Base-by-base conservation (phyloP, 345 rosid species). In the Luvunga scandens region DNA sequence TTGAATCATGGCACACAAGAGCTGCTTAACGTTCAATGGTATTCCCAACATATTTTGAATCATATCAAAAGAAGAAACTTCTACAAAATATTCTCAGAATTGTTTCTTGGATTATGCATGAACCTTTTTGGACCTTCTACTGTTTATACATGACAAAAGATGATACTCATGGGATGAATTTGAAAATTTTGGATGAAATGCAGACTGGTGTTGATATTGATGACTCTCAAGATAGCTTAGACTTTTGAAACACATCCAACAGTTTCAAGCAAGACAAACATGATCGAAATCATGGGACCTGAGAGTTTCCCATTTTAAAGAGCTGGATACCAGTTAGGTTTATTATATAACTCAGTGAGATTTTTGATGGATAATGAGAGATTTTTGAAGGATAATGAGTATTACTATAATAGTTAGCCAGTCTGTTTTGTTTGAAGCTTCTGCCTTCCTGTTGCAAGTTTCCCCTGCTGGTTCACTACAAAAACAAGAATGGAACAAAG, bases 391-490 rank as follows among this genome's bases (percentile, higher is more conserved):
- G 79, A 74, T 30, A 4, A 14, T 0, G 55, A 48, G 60, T n/a
- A 78, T 89, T 95, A 93, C 99, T 79, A 95, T 93, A 81, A 95
- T 92, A 39, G 96, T 93, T 62, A 95, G 94, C 99, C 99, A 95
- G 38, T 95, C 99, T 8, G 97, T 95, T 83, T 84, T 88, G 76
- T 81, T 84, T 45, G 98, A 91, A 85, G 91, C 89, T 81, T 92
- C 96, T 70, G 96, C 91, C 80, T 90, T 92, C 83, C 90, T 86
- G 81, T 93, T 93, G 88, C 99, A 95, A 78, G 82, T 89, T 85
- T 88, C 92, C 2, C 98, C 99, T 9, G 87, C 96, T 6, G 99
- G 99, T 84, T 95, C 99, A 83, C 99, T 95, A 91, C 66, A 85
- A 74, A 81, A 28, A 61, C 69, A 69, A 71, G 57, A 73, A 72